Evolutionary conservation across 140 eudicot species (phyloP), one percentile per base, ranked within the genome.

Genomic region (Ambrosia hybrid): DNA sequence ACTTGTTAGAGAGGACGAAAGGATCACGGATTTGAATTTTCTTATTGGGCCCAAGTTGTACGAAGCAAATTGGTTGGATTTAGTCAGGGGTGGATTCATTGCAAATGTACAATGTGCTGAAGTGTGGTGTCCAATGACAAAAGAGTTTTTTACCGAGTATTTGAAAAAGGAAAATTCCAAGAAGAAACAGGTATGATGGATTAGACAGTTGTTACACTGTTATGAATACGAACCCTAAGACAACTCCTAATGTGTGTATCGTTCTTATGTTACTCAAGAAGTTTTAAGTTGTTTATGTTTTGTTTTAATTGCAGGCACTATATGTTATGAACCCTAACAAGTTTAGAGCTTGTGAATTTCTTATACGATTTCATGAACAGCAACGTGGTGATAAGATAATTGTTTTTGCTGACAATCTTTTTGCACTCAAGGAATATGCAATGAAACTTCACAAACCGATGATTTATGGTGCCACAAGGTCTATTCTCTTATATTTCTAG

Each of bases 71-170:
- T 93, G 97, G 99, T 72, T 90, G 86, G 99, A 90, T 83, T 80
- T 94, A 71, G 96, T 88, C 10, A 94, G 91, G 73, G 97, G 96
- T 45, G 99, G 99, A 16, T 94, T 86, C 65, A 94, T 94, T 62
- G 97, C 99, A 62, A 94, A 94, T 63, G 97, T 94, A 11, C 97
- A 88, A 77, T 94, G 97, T 78, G 97, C 99, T 61, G 97, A 94
- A 79, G 97, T 90, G 33, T 88, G 97, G 97, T 94, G 99, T 85
- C 99, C 99, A 12, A 94, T 94, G 99, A 94, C 99, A 11, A 94
- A 94, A 81, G 99, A 94, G 88, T 94, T 94, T 72, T 91, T 90
- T 64, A 83, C 99, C n/a, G 99, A 94, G 67, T 91, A 94, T 81
- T 76, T 91, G 56, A 91, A 84, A 79, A 88, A 88, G 73, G 97